Base-by-base conservation (phyloP, 345 rosid species). In the Bruguiera gymnorhiza region DNA sequence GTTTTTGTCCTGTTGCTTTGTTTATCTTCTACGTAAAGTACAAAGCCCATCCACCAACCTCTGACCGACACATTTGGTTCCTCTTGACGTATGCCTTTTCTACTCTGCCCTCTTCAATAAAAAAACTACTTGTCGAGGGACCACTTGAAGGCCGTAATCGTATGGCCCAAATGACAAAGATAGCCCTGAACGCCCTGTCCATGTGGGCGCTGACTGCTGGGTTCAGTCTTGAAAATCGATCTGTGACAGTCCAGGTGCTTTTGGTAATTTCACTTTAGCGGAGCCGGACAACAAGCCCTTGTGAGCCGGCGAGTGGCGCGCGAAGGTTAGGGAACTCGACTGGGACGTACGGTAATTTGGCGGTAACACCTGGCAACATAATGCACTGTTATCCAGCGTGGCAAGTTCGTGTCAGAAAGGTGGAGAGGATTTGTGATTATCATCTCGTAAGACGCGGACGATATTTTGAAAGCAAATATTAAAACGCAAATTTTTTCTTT, bases 1-100 rank as follows among this genome's bases (percentile, higher is more conserved):
- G 65, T 73, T 73, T 77, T 66, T 55, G 68, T 73, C 75, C 66
- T 43, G 68, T 75, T 60, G 80, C 88, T 84, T 89, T 91, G 86
- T 86, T 85, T 92, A 69, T 83, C 96, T 84, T 92, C 89, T 84
- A 89, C 83, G 97, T 87, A 83, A 89, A 87, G 97, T 75, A 58
- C 83, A 54, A 27, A 60, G 48, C 37, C 43, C 23, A 48, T 37
- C 30, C 68, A 62, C 92, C 83, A 91, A 83, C 69, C 60, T 5
- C 1, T 5, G 8, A 0, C 46, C 0, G 64, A 76, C 90, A 84
- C 86, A 87, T 87, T 63, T 21, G 52, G 61, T 70, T 69, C 32
- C 31, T 67, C 66, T 46, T 7, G 27, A 19, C 60, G 71, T 81
- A 78, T 83, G 82, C 69, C 72, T 78, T 70, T 50, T 53, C 58